These are phyloP conservation scores for Auricularia sp. DNA, from an alignment of 768 basidiomycete species.

Conservation along the genomic window DNA sequence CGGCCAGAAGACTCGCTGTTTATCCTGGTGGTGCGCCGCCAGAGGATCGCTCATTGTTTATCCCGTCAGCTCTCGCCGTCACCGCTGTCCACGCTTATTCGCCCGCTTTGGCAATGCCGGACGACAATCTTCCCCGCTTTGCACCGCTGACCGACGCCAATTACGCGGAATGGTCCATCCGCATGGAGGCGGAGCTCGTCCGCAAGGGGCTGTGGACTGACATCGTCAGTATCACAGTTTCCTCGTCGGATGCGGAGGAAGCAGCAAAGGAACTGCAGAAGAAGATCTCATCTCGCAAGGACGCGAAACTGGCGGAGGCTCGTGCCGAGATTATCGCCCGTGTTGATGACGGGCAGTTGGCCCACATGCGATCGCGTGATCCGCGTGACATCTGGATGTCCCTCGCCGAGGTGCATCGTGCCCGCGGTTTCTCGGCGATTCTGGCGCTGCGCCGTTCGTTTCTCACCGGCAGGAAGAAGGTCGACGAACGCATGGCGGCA, in stretches of 20 bases:
- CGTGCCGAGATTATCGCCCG: slow-evolving; percentile 17
- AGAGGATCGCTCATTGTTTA: no score
- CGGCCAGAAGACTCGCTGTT: no score
- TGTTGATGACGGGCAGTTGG: slow-evolving; percentile 19
- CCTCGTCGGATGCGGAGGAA: no score
- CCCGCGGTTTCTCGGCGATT: slow-evolving; percentile 20
- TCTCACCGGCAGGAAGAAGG: slow-evolving; percentile 13
- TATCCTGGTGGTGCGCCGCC: no score
- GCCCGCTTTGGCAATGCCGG: no score
- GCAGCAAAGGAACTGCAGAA: no score
- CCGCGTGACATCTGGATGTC: slow-evolving; percentile 17
- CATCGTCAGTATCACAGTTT: no score
- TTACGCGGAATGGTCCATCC: slow-evolving; percentile 14
- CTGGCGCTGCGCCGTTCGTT: slow-evolving; percentile 15
- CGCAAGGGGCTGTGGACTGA: slow-evolving; percentile 11
- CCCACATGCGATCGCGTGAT: slow-evolving; percentile 12
- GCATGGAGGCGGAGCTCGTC: slow-evolving; percentile 11
- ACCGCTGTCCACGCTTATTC: no score
- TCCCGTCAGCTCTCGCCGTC: no score
- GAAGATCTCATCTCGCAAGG: no score
- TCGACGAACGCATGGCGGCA: slow-evolving; percentile 14
- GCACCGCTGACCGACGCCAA: slow-evolving; percentile 11
- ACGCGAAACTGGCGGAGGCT: slow-evolving; percentile 5
- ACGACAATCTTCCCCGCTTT: no score
- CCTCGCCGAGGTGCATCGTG: slow-evolving; percentile 18